Percentiles rank a stretch among this genome's conserved stretches.
phyloP scores from a whole-genome alignment of 768 basidiomycete species.

The Leucocoprinus sp. region DNA sequence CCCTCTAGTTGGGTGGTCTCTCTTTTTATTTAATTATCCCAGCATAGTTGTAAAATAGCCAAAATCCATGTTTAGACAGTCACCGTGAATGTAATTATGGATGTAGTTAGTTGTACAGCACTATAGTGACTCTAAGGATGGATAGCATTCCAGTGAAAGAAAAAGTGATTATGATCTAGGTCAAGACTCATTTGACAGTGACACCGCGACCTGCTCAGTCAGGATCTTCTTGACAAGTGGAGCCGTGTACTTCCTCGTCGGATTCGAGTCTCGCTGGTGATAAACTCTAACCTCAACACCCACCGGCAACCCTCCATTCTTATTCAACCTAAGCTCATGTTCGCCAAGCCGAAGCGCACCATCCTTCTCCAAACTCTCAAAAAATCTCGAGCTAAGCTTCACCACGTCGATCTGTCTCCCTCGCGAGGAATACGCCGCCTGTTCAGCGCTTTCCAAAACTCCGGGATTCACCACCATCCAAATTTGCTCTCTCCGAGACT shows the following conservation, averaged over 20 bases:
- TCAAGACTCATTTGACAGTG: too few species aligned
- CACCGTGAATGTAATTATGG: too few species aligned
- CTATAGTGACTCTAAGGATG: too few species aligned
- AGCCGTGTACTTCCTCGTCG: slow-evolving; percentile 59
- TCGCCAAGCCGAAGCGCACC: slow-evolving; percentile 44
- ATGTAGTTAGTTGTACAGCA: too few species aligned
- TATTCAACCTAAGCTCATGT: slow-evolving; percentile 28
- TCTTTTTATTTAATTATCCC: slow-evolving; percentile 7
- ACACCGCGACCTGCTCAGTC: slow-evolving; percentile 24
- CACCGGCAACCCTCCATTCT: slow-evolving; percentile 19
- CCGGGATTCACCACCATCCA: slow-evolving; percentile 44
- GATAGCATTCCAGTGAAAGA: too few species aligned
- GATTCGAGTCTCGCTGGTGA: slow-evolving; percentile 55
- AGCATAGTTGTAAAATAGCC: slow-evolving; percentile 2
- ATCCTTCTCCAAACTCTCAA: slow-evolving; percentile 50
- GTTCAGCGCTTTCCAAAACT: not conserved
- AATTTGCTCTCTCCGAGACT: slow-evolving; percentile 12
- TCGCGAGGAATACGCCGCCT: slow-evolving; percentile 7
- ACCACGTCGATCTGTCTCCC: slow-evolving; percentile 23
- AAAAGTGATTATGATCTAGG: too few species aligned
- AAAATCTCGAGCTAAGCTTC: slow-evolving; percentile 40
- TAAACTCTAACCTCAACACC: slow-evolving; percentile 43
- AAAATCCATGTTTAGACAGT: not conserved
- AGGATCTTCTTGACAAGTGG: slow-evolving; percentile 57
- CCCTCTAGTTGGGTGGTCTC: not conserved